Evolutionary conservation across 1,284 basidiomycete genomes (phyloP), one percentile per base, ranked within the genome.

Genomic region (Macrocystidia cucumis): DNA sequence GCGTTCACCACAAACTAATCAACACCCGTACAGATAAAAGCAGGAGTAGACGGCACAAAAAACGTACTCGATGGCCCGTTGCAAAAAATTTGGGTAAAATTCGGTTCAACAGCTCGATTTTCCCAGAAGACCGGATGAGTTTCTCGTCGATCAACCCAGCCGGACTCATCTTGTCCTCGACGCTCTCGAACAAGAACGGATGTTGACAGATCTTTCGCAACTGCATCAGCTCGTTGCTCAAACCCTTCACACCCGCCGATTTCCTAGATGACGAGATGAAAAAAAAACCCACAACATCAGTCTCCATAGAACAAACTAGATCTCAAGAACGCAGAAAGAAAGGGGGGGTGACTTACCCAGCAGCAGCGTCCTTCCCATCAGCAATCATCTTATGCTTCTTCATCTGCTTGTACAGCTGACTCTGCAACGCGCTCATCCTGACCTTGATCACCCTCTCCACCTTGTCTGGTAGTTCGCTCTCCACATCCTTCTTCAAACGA

Each of bases 391-490:
- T 93, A 62, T 83, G 84, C 64, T 91, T 91, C 75, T 93, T 92
- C 86, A 96, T 92, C 68, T 92, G 89, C 66, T 92, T 91, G 65
- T 98, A 98, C 46, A 99, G 64, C 67, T 97, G 92, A 52, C 75
- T 77, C 65, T 99, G 96, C 48, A 99, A 62, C 12, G 86, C 85
- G 44, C 86, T 91, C 95, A 98, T 98, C 61, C 90, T 81, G 54
- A 97, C 84, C 72, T 96, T 97, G 70, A 98, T 93, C 44, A 98
- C 91, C 71, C 96, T 95, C 66, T 99, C 95, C 23, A 98, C 91
- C 72, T 99, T 98, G 63, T 98, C 95, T 3, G 96, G 96, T 49
- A 98, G 63, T 63, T 98, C 95, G 40, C 79, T 81, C 67, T 98
- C 96, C 47, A 98, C 96, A 55, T 99, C 96, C 70, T 97, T 97